A percentile compares a stretch with the other conserved stretches of the same genome.
Evolutionary conservation across 2,329 filamentous ascomycete species (phyloP).

Genomic region (Rhinocladiella mackenziei): DNA sequence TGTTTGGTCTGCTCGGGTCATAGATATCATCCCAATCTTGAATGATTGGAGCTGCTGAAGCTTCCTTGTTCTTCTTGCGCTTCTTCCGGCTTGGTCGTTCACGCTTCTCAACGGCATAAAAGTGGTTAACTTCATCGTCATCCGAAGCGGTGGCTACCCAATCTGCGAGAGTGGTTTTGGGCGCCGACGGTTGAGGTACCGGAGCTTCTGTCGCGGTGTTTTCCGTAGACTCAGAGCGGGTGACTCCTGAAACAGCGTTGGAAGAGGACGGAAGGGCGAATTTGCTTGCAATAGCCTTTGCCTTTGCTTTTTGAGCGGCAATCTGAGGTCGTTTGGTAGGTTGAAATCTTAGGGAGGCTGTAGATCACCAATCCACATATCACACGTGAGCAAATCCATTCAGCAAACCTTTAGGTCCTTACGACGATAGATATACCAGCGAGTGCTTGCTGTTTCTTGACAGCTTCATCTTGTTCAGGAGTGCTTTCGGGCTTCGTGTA

Average conservation of each 20-base stretch:
- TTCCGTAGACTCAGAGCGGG: slow-evolving; percentile 25
- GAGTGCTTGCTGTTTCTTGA: slow-evolving; percentile 63
- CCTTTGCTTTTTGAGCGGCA: slow-evolving; percentile 56
- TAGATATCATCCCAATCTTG: slow-evolving; percentile 91
- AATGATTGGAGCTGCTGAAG: slow-evolving; percentile 48
- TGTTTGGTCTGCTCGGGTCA: slow-evolving; percentile 76
- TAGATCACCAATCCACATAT: slow-evolving; percentile 30
- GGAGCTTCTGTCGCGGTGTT: slow-evolving; percentile 12
- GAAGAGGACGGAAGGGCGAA: slow-evolving; percentile 33
- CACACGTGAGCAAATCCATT: slow-evolving; percentile 47
- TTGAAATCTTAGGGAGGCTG: slow-evolving; percentile 74
- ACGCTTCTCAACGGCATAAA: slow-evolving; percentile 62
- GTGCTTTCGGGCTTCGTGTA: slow-evolving; percentile 58
- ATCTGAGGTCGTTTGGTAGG: slow-evolving; percentile 75
- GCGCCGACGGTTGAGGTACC: slow-evolving; percentile 34
- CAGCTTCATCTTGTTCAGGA: slow-evolving; percentile 47
- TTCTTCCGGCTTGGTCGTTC: slow-evolving; percentile 75
- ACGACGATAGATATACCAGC: slow-evolving; percentile 54
- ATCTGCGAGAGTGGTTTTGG: slow-evolving; percentile 71
- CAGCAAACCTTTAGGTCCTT: slow-evolving; percentile 33
- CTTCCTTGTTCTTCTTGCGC: slow-evolving; percentile 66
- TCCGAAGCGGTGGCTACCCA: slow-evolving; percentile 68
- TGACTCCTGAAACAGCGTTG: slow-evolving; percentile 29
- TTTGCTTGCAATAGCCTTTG: slow-evolving; percentile 59
- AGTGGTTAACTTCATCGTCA: slow-evolving; percentile 70